Conservation (phyloP, 1,139 yeast species). For the Lodderomyces margitis region DNA sequence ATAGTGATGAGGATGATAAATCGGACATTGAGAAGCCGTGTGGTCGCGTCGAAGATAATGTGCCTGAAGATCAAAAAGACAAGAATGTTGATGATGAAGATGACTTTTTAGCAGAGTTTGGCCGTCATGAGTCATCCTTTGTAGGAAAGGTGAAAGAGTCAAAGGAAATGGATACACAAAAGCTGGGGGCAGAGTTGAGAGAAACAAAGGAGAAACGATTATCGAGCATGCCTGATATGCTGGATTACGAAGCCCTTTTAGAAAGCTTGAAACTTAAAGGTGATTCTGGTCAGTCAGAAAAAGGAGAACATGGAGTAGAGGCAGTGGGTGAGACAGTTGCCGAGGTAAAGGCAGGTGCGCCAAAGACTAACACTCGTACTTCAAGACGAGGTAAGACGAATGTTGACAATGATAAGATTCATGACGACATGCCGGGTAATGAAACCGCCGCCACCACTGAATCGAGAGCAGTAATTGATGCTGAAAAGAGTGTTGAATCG, state of each 20-base stretch:
- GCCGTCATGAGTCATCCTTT: background rate
- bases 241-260: slow-evolving; percentile 1
- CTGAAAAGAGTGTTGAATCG: no score
- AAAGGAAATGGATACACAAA: background rate
- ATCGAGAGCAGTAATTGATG: no score
- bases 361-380: background rate
- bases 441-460: no score
- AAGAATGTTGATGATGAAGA: background rate
- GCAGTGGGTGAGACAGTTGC: background rate
- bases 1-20: slow-evolving; percentile 3
- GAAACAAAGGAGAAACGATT: background rate
- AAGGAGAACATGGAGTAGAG: background rate
- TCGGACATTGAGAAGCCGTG: background rate
- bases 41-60: background rate
- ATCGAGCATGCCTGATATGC: background rate
- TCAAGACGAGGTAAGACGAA: background rate
- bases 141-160: background rate
- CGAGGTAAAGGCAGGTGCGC: background rate
- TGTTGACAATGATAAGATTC: background rate
- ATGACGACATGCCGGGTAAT: background rate
- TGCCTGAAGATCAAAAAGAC: background rate
- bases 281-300: background rate
- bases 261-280: background rate
- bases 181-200: background rate
- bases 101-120: background rate